Base-by-base conservation (phyloP, 306 rosid genomes). In the Cicer judaicum region DNA sequence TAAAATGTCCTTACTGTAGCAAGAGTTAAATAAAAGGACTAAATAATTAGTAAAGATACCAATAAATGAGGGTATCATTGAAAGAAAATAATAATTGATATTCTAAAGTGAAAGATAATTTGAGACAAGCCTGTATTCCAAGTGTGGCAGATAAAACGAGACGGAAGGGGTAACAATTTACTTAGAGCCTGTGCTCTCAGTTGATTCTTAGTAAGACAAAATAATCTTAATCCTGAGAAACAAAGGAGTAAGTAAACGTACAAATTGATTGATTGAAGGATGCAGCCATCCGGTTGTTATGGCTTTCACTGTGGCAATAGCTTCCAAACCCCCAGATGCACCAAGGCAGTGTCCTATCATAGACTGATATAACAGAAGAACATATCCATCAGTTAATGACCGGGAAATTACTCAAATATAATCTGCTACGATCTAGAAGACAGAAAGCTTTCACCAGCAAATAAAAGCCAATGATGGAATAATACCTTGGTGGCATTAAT, bases 291-390 rank as follows among this genome's bases (percentile, higher is more conserved):
- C 98, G 1, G 96, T 90, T 72, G 77, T 78, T 74, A 95, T 92
- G 84, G 99, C 99, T 90, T 95, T 92, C 66, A 95, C 86, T 0
- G 98, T 85, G 77, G 99, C 99, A 70, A 95, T 95, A 75, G 99
- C 99, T 92, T 95, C 99, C 93, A 95, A 84, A 79, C 99, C 99
- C 43, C 99, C 99, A 47, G 99, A 87, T 47, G 98, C 98, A 77
- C 99, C 98, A 47, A 95, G 99, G 85, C 99, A 90, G 76, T 95
- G 98, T 43, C 99, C 99, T 40, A 95, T 95, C 99, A 95, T 87
- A 70, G 98, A 95, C 99, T 95, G 92, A 75, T 64, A 74, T 66
- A 81, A 64, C 70, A n/a, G 70, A 74, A 64, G 46, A 72, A 47
- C 55, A 18, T 8, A 36, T 39, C 16, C 56, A 48, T 85, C 77